Conservation (phyloP, 768 basidiomycete genomes). For the Lentinus brumalis region DNA sequence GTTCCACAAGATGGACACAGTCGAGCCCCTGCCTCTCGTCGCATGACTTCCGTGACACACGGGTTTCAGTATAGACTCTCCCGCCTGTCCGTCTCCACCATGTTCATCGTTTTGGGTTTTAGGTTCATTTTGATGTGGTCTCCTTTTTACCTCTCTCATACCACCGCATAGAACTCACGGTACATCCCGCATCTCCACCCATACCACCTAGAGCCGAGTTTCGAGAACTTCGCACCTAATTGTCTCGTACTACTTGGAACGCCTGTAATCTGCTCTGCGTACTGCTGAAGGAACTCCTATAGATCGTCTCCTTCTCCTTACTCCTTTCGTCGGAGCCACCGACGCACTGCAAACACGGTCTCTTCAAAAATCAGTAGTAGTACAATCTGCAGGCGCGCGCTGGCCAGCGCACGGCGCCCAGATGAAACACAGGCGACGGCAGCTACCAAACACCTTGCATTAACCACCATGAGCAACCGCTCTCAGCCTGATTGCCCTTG, state of each 20-base stretch:
- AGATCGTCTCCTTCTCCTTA: too few relatives aligned
- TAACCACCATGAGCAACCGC: too few relatives aligned
- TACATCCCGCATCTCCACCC: too few relatives aligned
- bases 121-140: constrained; percentile 7
- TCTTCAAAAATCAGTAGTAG: too few relatives aligned
- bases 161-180: neutral
- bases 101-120: neutral
- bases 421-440: too few relatives aligned
- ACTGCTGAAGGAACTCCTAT: too few relatives aligned
- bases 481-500: too few relatives aligned
- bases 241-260: constrained; percentile 3
- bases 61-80: neutral
- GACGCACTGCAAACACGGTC: too few relatives aligned
- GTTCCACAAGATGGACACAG: constrained; percentile 18
- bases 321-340: too few relatives aligned
- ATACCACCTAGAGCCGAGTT: constrained; percentile 3
- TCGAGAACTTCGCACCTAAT: neutral
- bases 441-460: too few relatives aligned
- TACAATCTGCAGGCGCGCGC: too few relatives aligned
- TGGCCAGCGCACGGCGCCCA: too few relatives aligned
- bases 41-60: neutral
- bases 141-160: neutral
- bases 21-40: constrained; percentile 3
- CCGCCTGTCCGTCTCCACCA: neutral
- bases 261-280: neutral